Conservation (phyloP, 805 yeast species). For the Myxozyma vanderwaltii region DNA sequence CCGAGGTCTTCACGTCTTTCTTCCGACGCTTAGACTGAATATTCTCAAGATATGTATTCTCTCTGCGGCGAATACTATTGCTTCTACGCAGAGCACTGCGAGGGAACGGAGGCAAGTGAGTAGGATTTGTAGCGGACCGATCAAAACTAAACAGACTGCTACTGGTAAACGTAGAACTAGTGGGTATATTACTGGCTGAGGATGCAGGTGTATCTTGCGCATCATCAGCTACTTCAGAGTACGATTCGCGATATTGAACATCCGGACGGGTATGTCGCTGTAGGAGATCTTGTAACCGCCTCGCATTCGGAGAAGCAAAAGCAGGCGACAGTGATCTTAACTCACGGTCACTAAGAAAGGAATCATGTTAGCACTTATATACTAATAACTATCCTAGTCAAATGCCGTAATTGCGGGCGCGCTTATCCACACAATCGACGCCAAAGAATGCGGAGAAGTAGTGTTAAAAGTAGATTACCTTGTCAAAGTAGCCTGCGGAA, state of each 20-base stretch:
- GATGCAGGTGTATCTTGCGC: slow-evolving; percentile 5
- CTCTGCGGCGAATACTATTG: slow-evolving; percentile 21
- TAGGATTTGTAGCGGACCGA: not conserved
- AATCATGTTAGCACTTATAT: not conserved
- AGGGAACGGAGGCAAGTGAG: not conserved
- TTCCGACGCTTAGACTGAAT: slow-evolving; percentile 20
- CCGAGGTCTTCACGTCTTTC: slow-evolving; percentile 3
- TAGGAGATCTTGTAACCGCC: not conserved
- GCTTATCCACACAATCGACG: too few relatives aligned
- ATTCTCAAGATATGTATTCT: slow-evolving; percentile 20
- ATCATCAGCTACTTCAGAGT: slow-evolving; percentile 4
- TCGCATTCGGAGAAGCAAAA: not conserved
- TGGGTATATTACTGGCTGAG: not conserved
- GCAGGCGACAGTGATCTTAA: not conserved
- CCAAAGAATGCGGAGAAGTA: too few relatives aligned
- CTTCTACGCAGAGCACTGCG: slow-evolving; percentile 21
- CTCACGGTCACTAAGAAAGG: not conserved
- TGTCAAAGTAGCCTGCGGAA: not conserved
- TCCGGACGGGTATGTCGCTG: not conserved
- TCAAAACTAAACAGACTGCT: not conserved
- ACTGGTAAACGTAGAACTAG: not conserved
- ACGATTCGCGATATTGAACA: slow-evolving; percentile 3
- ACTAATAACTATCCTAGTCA: too few relatives aligned
- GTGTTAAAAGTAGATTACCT: not conserved
- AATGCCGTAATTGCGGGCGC: too few relatives aligned